Conservation (phyloP, 2,329 filamentous ascomycete species). For the Dothideomycetidae sp. region DNA sequence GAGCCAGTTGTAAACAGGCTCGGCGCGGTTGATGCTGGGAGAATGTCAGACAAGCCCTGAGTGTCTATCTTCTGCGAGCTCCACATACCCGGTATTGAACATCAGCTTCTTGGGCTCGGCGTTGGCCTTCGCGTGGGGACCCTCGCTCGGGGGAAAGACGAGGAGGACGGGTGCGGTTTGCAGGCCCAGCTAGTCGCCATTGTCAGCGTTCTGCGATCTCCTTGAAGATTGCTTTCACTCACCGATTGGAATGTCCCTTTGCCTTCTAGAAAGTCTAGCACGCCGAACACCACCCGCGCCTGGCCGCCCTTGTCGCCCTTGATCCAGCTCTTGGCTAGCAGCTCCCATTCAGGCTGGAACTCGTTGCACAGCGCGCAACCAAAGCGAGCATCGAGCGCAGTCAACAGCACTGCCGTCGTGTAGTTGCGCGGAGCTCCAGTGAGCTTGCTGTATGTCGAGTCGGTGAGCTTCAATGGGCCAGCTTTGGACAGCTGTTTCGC, state of each 20-base stretch:
- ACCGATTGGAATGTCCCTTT: slow-evolving; percentile 78
- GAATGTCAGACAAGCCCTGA: slow-evolving; percentile 1
- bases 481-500: slow-evolving; percentile 46
- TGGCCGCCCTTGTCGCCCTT: slow-evolving; percentile 66
- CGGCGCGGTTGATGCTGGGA: slow-evolving; percentile 57
- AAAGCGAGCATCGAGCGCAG: slow-evolving; percentile 69
- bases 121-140: slow-evolving; percentile 59
- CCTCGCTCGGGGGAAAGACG: slow-evolving; percentile 71
- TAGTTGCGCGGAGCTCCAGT: slow-evolving; percentile 72
- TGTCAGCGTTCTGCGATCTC: slow-evolving; percentile 14
- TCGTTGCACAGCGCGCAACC: slow-evolving; percentile 77
- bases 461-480: slow-evolving; percentile 62
- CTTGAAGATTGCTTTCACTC: slow-evolving; percentile 18
- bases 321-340: slow-evolving; percentile 73
- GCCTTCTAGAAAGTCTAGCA: slow-evolving; percentile 77
- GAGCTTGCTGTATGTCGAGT: slow-evolving; percentile 59
- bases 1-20: slow-evolving; percentile 67
- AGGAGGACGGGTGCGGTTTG: slow-evolving; percentile 88
- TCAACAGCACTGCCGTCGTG: slow-evolving; percentile 66
- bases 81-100: slow-evolving; percentile 58
- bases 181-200: slow-evolving; percentile 57
- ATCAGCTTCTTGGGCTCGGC: slow-evolving; percentile 65
- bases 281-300: slow-evolving; percentile 62
- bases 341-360: slow-evolving; percentile 88
- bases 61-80: slow-evolving; percentile 17